Base-by-base conservation (phyloP, 2,329 filamentous ascomycete genomes). In the Colletotrichum orchidophilum region DNA sequence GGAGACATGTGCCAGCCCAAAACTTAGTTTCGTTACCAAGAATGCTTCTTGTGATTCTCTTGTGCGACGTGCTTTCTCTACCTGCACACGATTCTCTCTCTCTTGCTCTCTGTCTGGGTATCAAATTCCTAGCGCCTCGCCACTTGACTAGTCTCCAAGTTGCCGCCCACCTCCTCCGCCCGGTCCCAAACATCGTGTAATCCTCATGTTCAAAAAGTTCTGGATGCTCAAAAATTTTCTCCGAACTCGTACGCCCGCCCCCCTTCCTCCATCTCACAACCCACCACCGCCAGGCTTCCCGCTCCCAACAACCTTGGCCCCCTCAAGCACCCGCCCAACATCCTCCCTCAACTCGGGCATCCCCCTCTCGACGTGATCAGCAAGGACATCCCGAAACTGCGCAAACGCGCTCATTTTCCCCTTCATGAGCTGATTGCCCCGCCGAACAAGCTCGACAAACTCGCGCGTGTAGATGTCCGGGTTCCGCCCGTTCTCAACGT, bases 381-480 rank as follows among this genome's bases (percentile, higher is more conserved):
- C 91, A 2, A 93, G 82, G 27, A 90, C 83, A 80, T 93, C 90
- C 63, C 90, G 83, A 78, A 93, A 92, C 33, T 80, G 75, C 12
- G 79, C 84, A 77, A 92, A 93, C 42, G 90, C 91, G 75, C 81
- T 79, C 80, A 86, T 84, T 83, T 92, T 93, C 66, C 91, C 91
- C 75, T 87, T 85, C 83, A 91, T 86, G 72, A 91, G 82, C 84
- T 93, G 91, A 82, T 93, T 93, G 50, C 87, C 85, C 57, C 90
- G 84, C 65, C 90, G 83, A 27, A 91, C 90, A 63, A 91, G 84
- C 87, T 93, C 91, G 76, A 93, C 90, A 76, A 93, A 93, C 83
- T 93, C 91, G 76, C 91, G 86, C 65, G 91, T 93, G 84, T 93
- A 93, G 75, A 93, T 93, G 81, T 93, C 91, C 2, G 91, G 91